A percentile compares a stretch with the other conserved stretches of the same genome.
phyloP scores from a whole-genome alignment of 2,329 filamentous ascomycete species.

The Penicillium sp. region DNA sequence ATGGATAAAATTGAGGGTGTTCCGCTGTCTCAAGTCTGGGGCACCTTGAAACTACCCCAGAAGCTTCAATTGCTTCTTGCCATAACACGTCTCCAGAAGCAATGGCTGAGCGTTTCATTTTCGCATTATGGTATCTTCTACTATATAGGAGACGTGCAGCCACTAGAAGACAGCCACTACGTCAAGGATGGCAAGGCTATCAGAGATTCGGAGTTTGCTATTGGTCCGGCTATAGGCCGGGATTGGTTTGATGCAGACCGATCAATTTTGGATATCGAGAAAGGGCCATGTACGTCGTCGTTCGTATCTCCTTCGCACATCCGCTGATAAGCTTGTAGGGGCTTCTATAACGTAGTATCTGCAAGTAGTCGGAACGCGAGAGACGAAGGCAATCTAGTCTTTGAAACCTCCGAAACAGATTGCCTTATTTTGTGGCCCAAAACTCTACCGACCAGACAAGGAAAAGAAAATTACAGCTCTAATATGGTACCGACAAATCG shows the following conservation, averaged over 20 bases:
- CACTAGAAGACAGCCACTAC: slow-evolving; percentile 17
- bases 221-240: slow-evolving; percentile 26
- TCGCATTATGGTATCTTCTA: slow-evolving; percentile 29
- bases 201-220: slow-evolving; percentile 20
- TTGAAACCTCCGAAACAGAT: slow-evolving; percentile 22
- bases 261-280: slow-evolving; percentile 22
- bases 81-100: slow-evolving; percentile 24
- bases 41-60: slow-evolving; percentile 19
- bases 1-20: slow-evolving; percentile 24
- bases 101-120: slow-evolving; percentile 28
- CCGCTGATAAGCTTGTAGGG: slow-evolving; percentile 21
- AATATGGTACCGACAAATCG: slow-evolving; percentile 21
- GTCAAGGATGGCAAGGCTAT: slow-evolving; percentile 20
- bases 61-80: slow-evolving; percentile 27
- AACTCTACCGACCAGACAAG: slow-evolving; percentile 23
- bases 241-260: slow-evolving; percentile 27
- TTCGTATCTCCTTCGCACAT: slow-evolving; percentile 7
- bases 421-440: slow-evolving; percentile 29
- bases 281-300: slow-evolving; percentile 25
- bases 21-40: slow-evolving; percentile 25
- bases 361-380: slow-evolving; percentile 23
- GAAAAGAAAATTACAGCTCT: slow-evolving; percentile 26
- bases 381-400: slow-evolving; percentile 21
- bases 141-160: slow-evolving; percentile 24
- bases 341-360: slow-evolving; percentile 23